phyloP scores from a whole-genome alignment of 371 early-diverging fungal genomes.

The Mortierella sp. region DNA sequence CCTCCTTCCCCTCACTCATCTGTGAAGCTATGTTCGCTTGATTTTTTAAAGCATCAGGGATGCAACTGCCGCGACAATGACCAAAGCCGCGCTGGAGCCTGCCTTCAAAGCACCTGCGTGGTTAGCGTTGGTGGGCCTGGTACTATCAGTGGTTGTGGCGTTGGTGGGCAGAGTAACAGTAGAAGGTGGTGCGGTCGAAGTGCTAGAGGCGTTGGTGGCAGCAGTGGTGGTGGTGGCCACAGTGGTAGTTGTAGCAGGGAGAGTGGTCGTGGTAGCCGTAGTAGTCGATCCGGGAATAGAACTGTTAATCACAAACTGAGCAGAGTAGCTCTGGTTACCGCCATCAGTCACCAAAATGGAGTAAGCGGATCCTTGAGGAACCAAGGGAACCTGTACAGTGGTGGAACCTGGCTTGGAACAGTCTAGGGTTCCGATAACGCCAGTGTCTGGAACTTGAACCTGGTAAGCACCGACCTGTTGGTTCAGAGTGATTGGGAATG shows the following conservation, averaged over 20 bases:
- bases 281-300: slow-evolving; percentile 13
- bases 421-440: slow-evolving; percentile 45
- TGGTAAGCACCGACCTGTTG: slow-evolving; percentile 58
- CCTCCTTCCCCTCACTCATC: no score
- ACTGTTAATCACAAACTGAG: slow-evolving; percentile 37
- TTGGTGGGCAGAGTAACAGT: not conserved
- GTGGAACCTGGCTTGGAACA: slow-evolving; percentile 52
- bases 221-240: not conserved
- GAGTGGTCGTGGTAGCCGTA: slow-evolving; percentile 15
- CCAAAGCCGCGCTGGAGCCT: slow-evolving; percentile 32
- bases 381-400: slow-evolving; percentile 58
- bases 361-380: slow-evolving; percentile 58
- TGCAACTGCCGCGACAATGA: slow-evolving; percentile 34
- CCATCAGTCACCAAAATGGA: slow-evolving; percentile 51
- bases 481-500: slow-evolving; percentile 62
- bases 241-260: not conserved
- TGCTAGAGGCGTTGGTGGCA: not conserved
- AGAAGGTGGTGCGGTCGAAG: not conserved
- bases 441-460: slow-evolving; percentile 44
- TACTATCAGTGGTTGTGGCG: not conserved
- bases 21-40: no score
- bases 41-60: slow-evolving; percentile 28
- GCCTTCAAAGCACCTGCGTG: slow-evolving; percentile 34
- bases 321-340: slow-evolving; percentile 32
- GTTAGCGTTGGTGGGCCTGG: slow-evolving; percentile 6